Base-by-base conservation (phyloP, 2,329 filamentous ascomycete genomes). In the Botrytis hyacinthi region DNA sequence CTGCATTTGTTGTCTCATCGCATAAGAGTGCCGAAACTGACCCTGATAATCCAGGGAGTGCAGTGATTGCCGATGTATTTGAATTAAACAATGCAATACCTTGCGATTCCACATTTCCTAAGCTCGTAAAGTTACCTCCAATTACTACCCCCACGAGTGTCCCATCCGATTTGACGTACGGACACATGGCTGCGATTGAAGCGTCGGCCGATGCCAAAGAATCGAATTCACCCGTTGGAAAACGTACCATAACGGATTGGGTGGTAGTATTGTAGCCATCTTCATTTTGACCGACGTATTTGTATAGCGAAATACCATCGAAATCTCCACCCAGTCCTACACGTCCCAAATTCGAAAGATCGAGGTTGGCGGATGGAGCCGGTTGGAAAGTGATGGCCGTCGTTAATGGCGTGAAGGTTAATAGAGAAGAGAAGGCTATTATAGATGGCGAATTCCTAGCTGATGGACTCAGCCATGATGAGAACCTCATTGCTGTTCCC, bases 121-220 rank as follows among this genome's bases (percentile, higher is more conserved):
- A 84, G 81, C 93, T 97, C 46, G 96, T 98, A 81, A 99, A 99
- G 84, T 98, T 98, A 66, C 96, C 96, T 73, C 93, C 96, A 26
- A 99, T 88, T 66, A 98, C 88, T 42, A 98, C 88, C 59, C 92
- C 91, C n/a, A 88, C 86, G 73, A 91, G 83, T 9, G 86, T 87
- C 76, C 92, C 92, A 82, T 93, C 87, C 73, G 87, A 86, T 78
- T 87, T 84, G 70, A 90, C 86, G 78, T 95, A 93, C 32, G 91
- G 85, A 84, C 96, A 99, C 92, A 99, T 96, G 76, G 93, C 88
- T 80, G 91, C 88, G 80, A 99, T 97, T 67, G 92, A 90, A 73
- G 92, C 95, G 83, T 98, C 94, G 62, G 94, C 91, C 59, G 89
- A 87, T 71, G 91, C 89, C 67, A 98, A 84, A 29, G 90, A 89